Evolutionary conservation across 768 basidiomycete genomes (phyloP).

Genomic region (Rhizopogon sp.): DNA sequence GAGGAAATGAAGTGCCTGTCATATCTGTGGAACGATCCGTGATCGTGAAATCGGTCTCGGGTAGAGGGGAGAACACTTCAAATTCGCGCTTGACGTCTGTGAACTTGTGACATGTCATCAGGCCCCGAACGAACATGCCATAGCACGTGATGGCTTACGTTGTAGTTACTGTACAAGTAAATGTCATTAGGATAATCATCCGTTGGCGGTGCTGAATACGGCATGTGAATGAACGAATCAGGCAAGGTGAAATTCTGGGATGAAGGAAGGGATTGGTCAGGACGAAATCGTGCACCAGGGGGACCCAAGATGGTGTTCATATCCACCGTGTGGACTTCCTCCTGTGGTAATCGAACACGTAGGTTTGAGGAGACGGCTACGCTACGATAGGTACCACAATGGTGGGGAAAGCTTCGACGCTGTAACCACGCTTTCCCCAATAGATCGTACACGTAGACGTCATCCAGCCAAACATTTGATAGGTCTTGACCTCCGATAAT

Average conservation of each 20-base stretch:
- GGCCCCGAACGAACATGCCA: slow-evolving; percentile 1
- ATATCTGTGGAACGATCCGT: slow-evolving; percentile 78
- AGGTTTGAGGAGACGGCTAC: slow-evolving; percentile 76
- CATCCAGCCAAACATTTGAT: slow-evolving; percentile 89
- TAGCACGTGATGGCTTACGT: slow-evolving; percentile 45
- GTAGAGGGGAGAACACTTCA: slow-evolving; percentile 82
- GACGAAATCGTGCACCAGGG: slow-evolving; percentile 54
- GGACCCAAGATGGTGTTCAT: slow-evolving; percentile 43
- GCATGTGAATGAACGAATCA: slow-evolving; percentile 62
- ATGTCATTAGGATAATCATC: slow-evolving; percentile 82
- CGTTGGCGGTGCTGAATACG: slow-evolving; percentile 69
- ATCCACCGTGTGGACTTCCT: slow-evolving; percentile 44
- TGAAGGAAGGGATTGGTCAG: slow-evolving; percentile 36
- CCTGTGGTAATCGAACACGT: slow-evolving; percentile 63
- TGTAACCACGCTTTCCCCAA: slow-evolving; percentile 70
- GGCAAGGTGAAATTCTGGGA: slow-evolving; percentile 49
- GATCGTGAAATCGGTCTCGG: slow-evolving; percentile 71
- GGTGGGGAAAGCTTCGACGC: slow-evolving; percentile 77
- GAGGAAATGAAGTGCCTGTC: slow-evolving; percentile 80
- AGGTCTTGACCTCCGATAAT: slow-evolving; percentile 96
- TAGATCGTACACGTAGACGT: slow-evolving; percentile 87
- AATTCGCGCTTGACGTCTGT: slow-evolving; percentile 94
- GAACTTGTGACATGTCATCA: slow-evolving; percentile 46
- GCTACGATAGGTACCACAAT: slow-evolving; percentile 94
- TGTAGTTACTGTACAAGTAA: slow-evolving; percentile 93